Percentiles rank a stretch among this genome's conserved stretches.
These are phyloP conservation scores for Fusarium acutatum DNA, from an alignment of 2,329 filamentous ascomycete species.

Conservation along the genomic window DNA sequence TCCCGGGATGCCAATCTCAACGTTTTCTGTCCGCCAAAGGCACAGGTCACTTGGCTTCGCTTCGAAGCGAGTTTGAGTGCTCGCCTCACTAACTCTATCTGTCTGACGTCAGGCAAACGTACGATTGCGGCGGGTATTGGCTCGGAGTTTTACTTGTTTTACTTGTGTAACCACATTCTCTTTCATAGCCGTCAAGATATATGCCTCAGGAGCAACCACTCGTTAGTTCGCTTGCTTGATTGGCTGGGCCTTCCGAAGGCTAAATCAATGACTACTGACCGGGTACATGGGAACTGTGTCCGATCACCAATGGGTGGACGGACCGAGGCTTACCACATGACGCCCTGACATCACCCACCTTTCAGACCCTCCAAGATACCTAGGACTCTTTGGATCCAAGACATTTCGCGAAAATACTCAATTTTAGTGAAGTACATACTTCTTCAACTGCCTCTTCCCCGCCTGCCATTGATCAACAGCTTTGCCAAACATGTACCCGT, in stretches of 20 bases:
- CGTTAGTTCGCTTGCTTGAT: no score
- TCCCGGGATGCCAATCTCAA: fast-evolving
- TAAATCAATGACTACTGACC: neutral
- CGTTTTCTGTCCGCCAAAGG: neutral
- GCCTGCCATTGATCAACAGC: conserved; percentile 14
- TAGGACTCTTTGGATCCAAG: no score
- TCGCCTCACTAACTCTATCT: neutral
- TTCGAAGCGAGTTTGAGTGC: neutral
- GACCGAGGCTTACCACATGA: neutral
- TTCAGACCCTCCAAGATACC: neutral
- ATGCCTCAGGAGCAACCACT: neutral
- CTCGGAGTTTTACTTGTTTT: neutral
- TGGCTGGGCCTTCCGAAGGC: neutral
- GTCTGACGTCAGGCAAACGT: neutral
- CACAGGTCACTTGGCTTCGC: neutral
- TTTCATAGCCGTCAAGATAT: neutral
- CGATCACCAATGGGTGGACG: neutral
- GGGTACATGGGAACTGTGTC: neutral
- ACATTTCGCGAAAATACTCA: fast-evolving
- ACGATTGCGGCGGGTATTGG: neutral
- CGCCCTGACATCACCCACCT: neutral
- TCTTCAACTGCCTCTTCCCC: neutral
- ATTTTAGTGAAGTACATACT: conserved; percentile 12
- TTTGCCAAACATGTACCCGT: conserved; percentile 17
- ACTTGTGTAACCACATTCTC: neutral